Percentiles rank a stretch among this genome's conserved stretches.
Conservation (phyloP, 1,284 basidiomycete genomes). For the Taiwanofungus camphoratus region DNA sequence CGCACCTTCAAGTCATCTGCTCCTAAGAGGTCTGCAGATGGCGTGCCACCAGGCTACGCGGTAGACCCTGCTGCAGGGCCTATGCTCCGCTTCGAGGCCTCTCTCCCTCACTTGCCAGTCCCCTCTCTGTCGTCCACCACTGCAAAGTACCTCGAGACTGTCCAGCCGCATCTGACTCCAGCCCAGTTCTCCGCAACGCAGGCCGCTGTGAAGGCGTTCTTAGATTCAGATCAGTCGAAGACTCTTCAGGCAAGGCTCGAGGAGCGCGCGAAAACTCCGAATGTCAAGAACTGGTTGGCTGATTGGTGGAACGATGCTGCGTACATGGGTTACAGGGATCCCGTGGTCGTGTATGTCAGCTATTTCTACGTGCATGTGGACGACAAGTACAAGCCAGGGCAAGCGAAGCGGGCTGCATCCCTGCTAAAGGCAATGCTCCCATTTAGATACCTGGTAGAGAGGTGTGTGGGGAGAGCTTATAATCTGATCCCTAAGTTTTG, state of each 20-base stretch:
- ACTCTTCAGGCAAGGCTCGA: slow-evolving; percentile 81
- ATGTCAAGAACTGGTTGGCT: slow-evolving; percentile 77
- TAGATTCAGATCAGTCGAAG: slow-evolving; percentile 62
- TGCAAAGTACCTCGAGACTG: slow-evolving; percentile 81
- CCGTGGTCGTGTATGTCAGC: slow-evolving; percentile 90
- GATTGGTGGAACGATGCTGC: slow-evolving; percentile 99
- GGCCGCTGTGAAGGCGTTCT: slow-evolving; percentile 62
- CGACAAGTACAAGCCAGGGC: slow-evolving; percentile 50
- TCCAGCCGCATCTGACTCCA: slow-evolving; percentile 69
- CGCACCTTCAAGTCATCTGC: slow-evolving; percentile 31
- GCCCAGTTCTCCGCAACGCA: slow-evolving; percentile 58
- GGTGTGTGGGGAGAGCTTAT: slow-evolving; percentile 38
- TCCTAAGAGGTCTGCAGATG: slow-evolving; percentile 23
- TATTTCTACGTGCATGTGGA: slow-evolving; percentile 93
- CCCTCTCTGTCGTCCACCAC: slow-evolving; percentile 79
- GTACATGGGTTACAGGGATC: slow-evolving; percentile 82
- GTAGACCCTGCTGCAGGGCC: slow-evolving; percentile 49
- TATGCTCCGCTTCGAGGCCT: slow-evolving; percentile 78
- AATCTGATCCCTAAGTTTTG: not conserved
- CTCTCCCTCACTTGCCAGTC: slow-evolving; percentile 80
- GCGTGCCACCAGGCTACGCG: slow-evolving; percentile 36
- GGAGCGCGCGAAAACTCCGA: slow-evolving; percentile 60
- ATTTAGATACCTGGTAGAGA: slow-evolving; percentile 79
- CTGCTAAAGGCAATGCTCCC: slow-evolving; percentile 80
- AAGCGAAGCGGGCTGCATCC: slow-evolving; percentile 70